phyloP scores from a whole-genome alignment of 108 stramenopile species.

The Cyclotella distinguenda region DNA sequence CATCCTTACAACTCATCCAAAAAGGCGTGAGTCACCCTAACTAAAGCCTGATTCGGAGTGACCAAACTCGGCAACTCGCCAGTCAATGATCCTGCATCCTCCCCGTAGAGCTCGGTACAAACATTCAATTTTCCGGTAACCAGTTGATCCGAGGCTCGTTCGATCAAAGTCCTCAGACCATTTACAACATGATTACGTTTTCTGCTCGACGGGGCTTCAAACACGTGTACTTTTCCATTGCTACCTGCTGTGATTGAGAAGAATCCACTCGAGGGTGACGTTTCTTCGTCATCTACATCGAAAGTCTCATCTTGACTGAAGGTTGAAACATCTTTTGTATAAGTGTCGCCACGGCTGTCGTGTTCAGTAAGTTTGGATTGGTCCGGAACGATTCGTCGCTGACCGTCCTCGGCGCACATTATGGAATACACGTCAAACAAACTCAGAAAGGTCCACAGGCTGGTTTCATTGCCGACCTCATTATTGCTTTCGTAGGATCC shows the following conservation, averaged over 20 bases:
- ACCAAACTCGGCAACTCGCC: constrained; percentile 53
- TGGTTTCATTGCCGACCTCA: background rate
- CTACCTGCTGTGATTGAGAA: constrained; percentile 67
- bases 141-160: constrained; percentile 51
- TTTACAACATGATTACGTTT: constrained; percentile 57
- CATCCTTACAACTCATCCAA: constrained; percentile 35
- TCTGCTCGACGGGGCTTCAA: constrained; percentile 56
- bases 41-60: constrained; percentile 52
- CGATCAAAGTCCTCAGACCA: constrained; percentile 54
- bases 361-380: background rate
- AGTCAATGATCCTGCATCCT: constrained; percentile 32
- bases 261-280: constrained; percentile 28
- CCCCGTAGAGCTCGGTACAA: constrained; percentile 55
- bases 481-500: constrained; percentile 13
- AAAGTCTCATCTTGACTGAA: background rate
- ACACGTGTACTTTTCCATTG: constrained; percentile 63
- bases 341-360: background rate
- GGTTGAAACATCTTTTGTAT: background rate
- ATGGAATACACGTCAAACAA: constrained; percentile 64
- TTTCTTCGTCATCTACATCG: background rate
- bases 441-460: constrained; percentile 36
- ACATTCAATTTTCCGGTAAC: constrained; percentile 59
- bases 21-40: constrained; percentile 54
- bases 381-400: background rate
- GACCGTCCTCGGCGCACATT: constrained; percentile 28